Base-by-base conservation (phyloP, 768 basidiomycete genomes). In the Pisolithus marmoratus region DNA sequence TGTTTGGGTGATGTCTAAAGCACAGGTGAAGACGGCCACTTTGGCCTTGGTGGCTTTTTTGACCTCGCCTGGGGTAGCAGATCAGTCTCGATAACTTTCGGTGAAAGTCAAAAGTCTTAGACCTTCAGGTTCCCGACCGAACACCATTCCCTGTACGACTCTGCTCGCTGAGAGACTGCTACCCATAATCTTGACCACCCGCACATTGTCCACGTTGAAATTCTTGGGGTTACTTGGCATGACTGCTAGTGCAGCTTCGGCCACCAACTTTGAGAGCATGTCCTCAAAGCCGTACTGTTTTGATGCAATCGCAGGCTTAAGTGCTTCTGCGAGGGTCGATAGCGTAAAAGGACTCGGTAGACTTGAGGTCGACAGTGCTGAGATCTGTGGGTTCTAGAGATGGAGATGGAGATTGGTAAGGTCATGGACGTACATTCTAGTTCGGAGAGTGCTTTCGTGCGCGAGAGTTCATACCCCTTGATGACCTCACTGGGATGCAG, bases 111-210 rank as follows among this genome's bases (percentile, higher is more conserved):
- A 38, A 29, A 17, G n/a, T 49, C 2, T 19, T 20, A 49, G 54
- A 87, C 90, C 92, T 70, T 99, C 96, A 0, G 96, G 91, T 70
- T 96, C 93, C 43, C 94, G 79, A 36, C 92, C 92, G 58, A 98
- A 98, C 0, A 99, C 96, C 96, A 99, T 99, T 47, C 96, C 96
- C 57, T 89, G 82, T 5, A 99, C 88, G 5, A 99, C 94, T 51
- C 78, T 82, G 70, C 93, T 95, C 22, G 76, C 80, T 4, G 83
- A 68, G n/a, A 99, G 72, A 61, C 80, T 88, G 29, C 96, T 91
- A 51, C 96, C 96, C 83, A 99, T 87, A 55, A 99, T 97, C 73
- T 98, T 99, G 62, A 99, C 96, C 23, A 99, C 95, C 9, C 96
- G 84, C 0, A 99, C 90, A 60, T 94, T 94, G 70, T 99, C 96